Evolutionary conservation across 2,329 filamentous ascomycete species (phyloP), one percentile per base, ranked within the genome.

Genomic region (Penicillium griseofulvum): DNA sequence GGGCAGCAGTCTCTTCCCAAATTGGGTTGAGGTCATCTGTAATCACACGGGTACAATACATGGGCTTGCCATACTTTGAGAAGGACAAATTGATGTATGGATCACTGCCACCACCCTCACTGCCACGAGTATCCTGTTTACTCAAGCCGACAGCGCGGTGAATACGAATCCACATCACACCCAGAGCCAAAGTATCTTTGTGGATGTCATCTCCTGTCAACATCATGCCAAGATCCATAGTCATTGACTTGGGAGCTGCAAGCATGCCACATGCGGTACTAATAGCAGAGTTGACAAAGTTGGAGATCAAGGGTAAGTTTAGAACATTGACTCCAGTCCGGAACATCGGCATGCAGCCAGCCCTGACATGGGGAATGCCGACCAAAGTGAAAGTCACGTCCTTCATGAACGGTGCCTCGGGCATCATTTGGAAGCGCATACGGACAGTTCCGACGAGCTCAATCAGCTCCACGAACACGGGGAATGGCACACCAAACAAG

Each of bases 251-350:
- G 9, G 93, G 93, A 2, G 93, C 93, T 26, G 97, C 91, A 60
- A 97, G 97, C 83, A 96, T 88, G 68, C 87, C 89, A 3, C 89
- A 88, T 0, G 92, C 91, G 0, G 94, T 86, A 36, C 86, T 87
- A 65, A 97, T 96, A 5, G 93, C 91, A 76, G 92, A 96, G 74
- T 97, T 96, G 73, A 97, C 93, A 69, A 99, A 97, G 66, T 95
- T 95, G 14, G 90, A 95, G 65, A 97, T 97, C 36, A 97, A 74
- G 0, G 93, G 93, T 10, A 97, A 78, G 64, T 97, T 96, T 26
- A 97, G 78, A 43, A 97, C 86, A 64, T 97, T 97, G 57, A 95
- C 87, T 2, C 91, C 93, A 61, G 86, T 88, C 70, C 94, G 86
- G n/a, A 97, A 74, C 87, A 97, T 94, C 0, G 94, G 94, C 14